Conservation (phyloP, 345 rosid genomes). For the Pistacia integerrima region DNA sequence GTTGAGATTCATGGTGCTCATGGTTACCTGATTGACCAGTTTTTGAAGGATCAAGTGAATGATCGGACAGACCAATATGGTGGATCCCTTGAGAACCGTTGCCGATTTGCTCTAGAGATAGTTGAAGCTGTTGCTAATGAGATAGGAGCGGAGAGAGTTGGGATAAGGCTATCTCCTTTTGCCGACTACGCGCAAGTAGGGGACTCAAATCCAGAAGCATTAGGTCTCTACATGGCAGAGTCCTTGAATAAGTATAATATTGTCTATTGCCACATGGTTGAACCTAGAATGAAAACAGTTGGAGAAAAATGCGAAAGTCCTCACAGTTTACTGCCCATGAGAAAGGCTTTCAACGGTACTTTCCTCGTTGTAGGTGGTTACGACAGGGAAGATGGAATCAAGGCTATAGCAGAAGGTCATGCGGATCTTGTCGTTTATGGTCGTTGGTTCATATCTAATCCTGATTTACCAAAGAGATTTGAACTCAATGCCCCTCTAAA, state of each 20-base stretch:
- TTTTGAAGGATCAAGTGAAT: conserved; percentile 73
- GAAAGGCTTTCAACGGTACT: conserved; percentile 63
- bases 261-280: conserved; percentile 65
- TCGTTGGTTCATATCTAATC: conserved; percentile 65
- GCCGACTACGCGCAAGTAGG: conserved; percentile 37
- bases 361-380: conserved; percentile 64
- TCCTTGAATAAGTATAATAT: conserved; percentile 54
- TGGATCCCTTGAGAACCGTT: conserved; percentile 64
- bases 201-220: conserved; percentile 58
- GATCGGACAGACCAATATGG: conserved; percentile 73
- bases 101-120: conserved; percentile 59
- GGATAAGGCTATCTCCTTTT: conserved; percentile 64
- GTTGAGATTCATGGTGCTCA: conserved; percentile 82
- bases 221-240: conserved; percentile 61
- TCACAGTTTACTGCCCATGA: conserved; percentile 53
- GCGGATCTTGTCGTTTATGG: conserved; percentile 70
- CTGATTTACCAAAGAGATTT: conserved; percentile 65
- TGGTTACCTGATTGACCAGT: conserved; percentile 73
- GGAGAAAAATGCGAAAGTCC: conserved; percentile 30
- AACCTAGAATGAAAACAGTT: conserved; percentile 52
- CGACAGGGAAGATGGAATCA: conserved; percentile 50
- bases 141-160: conserved; percentile 58
- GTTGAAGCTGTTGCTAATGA: conserved; percentile 66
- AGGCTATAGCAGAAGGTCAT: conserved; percentile 41
- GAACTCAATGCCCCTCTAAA: conserved; percentile 58